These are phyloP conservation scores for Bolboschoenoplectus hybrid DNA, from an alignment of 202 grass and related monocot species.

Conservation along the genomic window DNA sequence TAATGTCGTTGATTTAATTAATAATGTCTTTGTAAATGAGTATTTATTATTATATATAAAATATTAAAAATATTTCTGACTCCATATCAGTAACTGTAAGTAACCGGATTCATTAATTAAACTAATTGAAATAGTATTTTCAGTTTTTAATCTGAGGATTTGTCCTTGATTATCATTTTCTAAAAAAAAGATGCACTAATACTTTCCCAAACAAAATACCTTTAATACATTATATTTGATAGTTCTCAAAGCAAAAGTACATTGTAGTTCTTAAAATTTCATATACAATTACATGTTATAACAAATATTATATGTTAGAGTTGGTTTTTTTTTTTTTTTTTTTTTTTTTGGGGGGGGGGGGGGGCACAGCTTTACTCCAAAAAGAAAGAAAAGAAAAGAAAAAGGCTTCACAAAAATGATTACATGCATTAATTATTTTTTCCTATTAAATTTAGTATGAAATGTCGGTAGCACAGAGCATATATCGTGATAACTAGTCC, in stretches of 20 bases:
- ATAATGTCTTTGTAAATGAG: not conserved
- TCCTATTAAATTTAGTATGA: not conserved
- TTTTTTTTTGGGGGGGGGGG: too few relatives aligned
- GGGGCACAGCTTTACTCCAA: too few relatives aligned
- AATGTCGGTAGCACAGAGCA: not conserved
- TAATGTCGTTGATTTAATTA: not conserved
- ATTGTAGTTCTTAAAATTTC: not conserved
- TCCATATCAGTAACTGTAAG: not conserved
- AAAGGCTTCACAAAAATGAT: not conserved
- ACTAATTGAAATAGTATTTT: not conserved
- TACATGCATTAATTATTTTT: not conserved
- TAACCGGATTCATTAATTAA: not conserved
- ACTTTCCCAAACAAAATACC: not conserved
- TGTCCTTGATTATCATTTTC: not conserved
- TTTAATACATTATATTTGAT: not conserved
- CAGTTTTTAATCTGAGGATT: not conserved
- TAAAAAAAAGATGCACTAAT: not conserved
- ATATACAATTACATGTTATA: not conserved
- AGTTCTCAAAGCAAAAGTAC: too few relatives aligned
- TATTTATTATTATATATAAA: not conserved
- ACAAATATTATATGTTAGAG: too few relatives aligned
- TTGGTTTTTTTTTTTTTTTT: too few relatives aligned
- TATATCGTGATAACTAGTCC: not conserved
- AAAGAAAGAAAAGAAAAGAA: too few relatives aligned
- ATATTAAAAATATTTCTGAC: not conserved